Conservation (phyloP, 2,329 filamentous ascomycete species). For the Aspergillus aculeatinus region DNA sequence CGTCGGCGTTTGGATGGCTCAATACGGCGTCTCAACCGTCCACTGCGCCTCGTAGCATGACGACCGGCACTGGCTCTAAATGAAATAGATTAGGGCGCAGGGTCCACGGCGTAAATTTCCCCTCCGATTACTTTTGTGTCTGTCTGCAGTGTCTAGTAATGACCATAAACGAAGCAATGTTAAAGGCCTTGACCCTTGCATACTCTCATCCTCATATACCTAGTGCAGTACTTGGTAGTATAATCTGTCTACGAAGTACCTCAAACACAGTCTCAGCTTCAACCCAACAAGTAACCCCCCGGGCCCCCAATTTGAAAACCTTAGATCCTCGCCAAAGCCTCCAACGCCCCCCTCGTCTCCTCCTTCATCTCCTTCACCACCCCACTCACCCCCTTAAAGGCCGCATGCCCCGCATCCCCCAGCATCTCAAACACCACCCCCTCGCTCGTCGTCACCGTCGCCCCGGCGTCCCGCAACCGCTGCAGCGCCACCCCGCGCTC, state of each 20-base stretch:
- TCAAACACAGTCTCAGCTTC: too few species aligned
- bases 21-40: constrained; percentile 47
- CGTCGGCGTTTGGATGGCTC: constrained; percentile 92
- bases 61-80: constrained; percentile 17
- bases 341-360: constrained; percentile 68
- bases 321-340: constrained; percentile 63
- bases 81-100: constrained; percentile 25
- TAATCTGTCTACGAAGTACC: too few species aligned
- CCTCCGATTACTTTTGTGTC: background rate
- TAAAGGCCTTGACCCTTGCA: too few species aligned
- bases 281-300: too few species aligned
- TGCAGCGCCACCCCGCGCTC: constrained; percentile 79
- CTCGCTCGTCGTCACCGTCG: constrained; percentile 81
- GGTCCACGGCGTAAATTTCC: too few species aligned
- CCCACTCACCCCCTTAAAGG: constrained; percentile 69
- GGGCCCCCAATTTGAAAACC: background rate
- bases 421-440: constrained; percentile 86
- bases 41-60: constrained; percentile 10
- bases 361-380: constrained; percentile 75
- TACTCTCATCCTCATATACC: too few species aligned
- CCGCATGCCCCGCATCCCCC: constrained; percentile 71
- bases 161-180: too few species aligned
- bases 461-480: constrained; percentile 72
- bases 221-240: too few species aligned
- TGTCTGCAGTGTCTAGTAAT: background rate